Evolutionary conservation across 345 rosid species (phyloP), one percentile per base, ranked within the genome.

Genomic region (Physaria fendleri): DNA sequence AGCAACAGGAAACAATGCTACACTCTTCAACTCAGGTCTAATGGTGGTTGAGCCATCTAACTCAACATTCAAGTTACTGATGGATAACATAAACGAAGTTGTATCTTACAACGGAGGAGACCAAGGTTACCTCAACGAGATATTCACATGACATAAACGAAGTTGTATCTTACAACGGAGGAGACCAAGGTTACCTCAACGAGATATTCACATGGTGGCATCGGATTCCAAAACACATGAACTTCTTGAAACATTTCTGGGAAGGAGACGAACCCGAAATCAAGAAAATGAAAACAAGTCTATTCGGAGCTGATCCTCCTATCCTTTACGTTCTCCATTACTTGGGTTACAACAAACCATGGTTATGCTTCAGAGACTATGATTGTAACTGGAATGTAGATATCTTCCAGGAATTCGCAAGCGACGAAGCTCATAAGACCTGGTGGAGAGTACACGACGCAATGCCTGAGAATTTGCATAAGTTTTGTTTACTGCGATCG

Each of bases 141-240:
- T 90, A 54, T n/a, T n/a, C n/a, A n/a, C n/a, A 85, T 50, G 85
- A 87, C 63, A 85, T 90, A 56, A 65, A 85, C 22, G 94, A 87
- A 52, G 81, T 90, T 18, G 88, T 73, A 56, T 90, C 97, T 8
- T 90, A 90, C 77, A 90, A 90, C 3, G 97, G 97, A 2, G 94
- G 96, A 33, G 96, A 90, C 49, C 97, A 90, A 73, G 97, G 97
- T 6, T 90, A 85, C 70, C 71, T 90, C 3, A 90, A 90, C 25
- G 89, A 87, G 71, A 79, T 90, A 54, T 90, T 87, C 78, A 90
- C 94, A n/a, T 90, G 94, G 96, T 90, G 97, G 97, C 97, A 90
- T 78, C 82, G 94, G 56, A 87, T 90, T 38, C 97, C 96, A 0
- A 85, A 77, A 48, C 94, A 76, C 72, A 85, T 90, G 95, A 90